Evolutionary conservation across 495 filamentous ascomycete genomes (phyloP).

Genomic region (Aspergillus cavernicola): DNA sequence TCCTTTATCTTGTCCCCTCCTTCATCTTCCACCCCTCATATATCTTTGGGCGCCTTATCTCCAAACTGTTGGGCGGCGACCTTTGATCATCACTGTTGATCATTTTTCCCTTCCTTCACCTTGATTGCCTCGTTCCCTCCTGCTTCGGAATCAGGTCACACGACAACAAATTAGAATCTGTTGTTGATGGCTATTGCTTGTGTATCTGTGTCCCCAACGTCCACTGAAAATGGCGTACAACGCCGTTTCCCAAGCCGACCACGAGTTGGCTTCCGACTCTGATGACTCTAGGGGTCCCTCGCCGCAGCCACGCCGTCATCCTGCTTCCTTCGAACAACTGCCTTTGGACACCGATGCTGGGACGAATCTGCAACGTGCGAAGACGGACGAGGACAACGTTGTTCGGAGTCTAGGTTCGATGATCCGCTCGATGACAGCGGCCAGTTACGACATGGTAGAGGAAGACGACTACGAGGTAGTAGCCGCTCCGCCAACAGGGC

Average conservation of each 20-base stretch:
- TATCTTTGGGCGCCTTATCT: conserved; percentile 11
- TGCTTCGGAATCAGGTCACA: conserved; percentile 6
- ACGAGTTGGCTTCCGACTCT: conserved; percentile 37
- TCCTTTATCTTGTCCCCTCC: neutral
- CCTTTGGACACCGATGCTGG: conserved; percentile 26
- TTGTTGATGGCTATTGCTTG: conserved; percentile 18
- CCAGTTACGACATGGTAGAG: conserved; percentile 45
- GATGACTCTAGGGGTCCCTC: conserved; percentile 31
- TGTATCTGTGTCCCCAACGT: conserved; percentile 5
- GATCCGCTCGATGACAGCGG: conserved; percentile 40
- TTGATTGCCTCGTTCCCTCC: conserved; percentile 1
- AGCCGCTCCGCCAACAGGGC: conserved; percentile 29
- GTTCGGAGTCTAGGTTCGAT: conserved; percentile 32
- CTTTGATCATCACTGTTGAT: neutral
- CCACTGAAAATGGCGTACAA: conserved; percentile 44
- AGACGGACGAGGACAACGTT: conserved; percentile 22
- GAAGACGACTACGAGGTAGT: conserved; percentile 41
- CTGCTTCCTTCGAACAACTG: conserved; percentile 24
- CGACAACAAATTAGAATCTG: conserved; percentile 5
- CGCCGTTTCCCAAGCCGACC: conserved; percentile 41
- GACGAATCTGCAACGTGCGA: conserved; percentile 23
- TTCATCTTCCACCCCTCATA: neutral
- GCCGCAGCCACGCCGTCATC: conserved; percentile 18
- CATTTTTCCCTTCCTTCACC: neutral
- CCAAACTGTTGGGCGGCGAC: neutral